Conservation (phyloP, 2,329 filamentous ascomycete species). For the Ascocoryne sarcoides region DNA sequence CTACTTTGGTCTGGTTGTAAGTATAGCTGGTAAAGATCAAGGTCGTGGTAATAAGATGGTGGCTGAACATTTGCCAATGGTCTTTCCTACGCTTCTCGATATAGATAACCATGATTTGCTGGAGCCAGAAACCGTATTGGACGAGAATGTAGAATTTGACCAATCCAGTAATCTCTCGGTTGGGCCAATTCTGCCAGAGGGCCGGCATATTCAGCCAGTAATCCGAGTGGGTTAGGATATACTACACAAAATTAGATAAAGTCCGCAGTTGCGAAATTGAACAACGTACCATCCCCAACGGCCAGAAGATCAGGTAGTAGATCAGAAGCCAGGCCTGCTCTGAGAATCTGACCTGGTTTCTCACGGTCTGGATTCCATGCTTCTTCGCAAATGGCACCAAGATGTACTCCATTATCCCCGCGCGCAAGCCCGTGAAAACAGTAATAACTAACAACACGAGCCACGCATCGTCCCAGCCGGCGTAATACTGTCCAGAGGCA, state of each 20-base stretch:
- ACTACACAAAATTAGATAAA: slow-evolving; percentile 42
- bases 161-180: slow-evolving; percentile 61
- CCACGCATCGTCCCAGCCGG: slow-evolving; percentile 71
- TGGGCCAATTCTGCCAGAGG: slow-evolving; percentile 80
- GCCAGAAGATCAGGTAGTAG: slow-evolving; percentile 78
- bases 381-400: slow-evolving; percentile 67
- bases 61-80: slow-evolving; percentile 89
- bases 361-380: slow-evolving; percentile 65
- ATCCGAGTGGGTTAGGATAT: slow-evolving; percentile 67
- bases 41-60: slow-evolving; percentile 81
- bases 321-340: slow-evolving; percentile 89
- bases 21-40: slow-evolving; percentile 77
- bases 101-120: slow-evolving; percentile 89
- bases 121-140: slow-evolving; percentile 87
- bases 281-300: slow-evolving; percentile 64
- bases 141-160: slow-evolving; percentile 86
- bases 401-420: slow-evolving; percentile 77
- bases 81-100: slow-evolving; percentile 94
- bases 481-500: slow-evolving; percentile 58
- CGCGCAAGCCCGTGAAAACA: slow-evolving; percentile 79
- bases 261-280: not conserved
- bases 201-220: slow-evolving; percentile 70
- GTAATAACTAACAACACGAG: slow-evolving; percentile 72
- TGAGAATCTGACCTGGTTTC: slow-evolving; percentile 73
- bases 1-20: slow-evolving; percentile 80